These are phyloP conservation scores for Brassica nigra DNA, from an alignment of 345 rosid species.

Conservation along the genomic window DNA sequence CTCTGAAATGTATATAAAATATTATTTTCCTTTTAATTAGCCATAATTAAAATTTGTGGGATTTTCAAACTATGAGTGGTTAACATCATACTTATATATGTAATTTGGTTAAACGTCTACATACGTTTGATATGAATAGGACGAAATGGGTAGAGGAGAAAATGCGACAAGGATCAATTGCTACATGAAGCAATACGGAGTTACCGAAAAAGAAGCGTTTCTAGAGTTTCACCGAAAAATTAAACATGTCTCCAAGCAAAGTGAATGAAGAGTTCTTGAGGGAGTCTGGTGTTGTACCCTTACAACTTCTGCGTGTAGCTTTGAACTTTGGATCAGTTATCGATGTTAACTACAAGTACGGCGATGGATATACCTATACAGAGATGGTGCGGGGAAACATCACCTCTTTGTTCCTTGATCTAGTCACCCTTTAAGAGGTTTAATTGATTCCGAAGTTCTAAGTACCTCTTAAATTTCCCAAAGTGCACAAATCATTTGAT, in stretches of 20 bases:
- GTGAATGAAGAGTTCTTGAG: constrained; percentile 1
- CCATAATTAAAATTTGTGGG: not conserved
- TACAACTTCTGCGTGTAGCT: not conserved
- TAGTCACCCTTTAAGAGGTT: not conserved
- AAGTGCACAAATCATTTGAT: too few species aligned
- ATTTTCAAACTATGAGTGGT: not conserved
- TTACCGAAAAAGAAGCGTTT: not conserved
- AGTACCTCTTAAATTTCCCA: too few species aligned
- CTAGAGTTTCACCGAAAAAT: not conserved
- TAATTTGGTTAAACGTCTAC: not conserved
- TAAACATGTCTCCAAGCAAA: not conserved
- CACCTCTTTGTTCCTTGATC: constrained; percentile 4
- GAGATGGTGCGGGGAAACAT: constrained; percentile 6
- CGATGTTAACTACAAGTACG: constrained; percentile 9
- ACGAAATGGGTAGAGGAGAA: not conserved
- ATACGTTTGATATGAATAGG: not conserved
- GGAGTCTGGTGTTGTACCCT: not conserved
- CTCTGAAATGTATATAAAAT: not conserved
- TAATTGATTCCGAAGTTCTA: too few species aligned
- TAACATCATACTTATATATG: not conserved
- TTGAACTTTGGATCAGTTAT: constrained; percentile 1
- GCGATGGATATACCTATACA: constrained; percentile 3
- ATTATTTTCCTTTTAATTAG: too few species aligned
- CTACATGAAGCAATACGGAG: not conserved
- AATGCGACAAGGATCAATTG: constrained; percentile 4